Percentiles rank a stretch among this genome's conserved stretches.
phyloP scores from a whole-genome alignment of 2,329 filamentous ascomycete species.

The Cercospora janseana region DNA sequence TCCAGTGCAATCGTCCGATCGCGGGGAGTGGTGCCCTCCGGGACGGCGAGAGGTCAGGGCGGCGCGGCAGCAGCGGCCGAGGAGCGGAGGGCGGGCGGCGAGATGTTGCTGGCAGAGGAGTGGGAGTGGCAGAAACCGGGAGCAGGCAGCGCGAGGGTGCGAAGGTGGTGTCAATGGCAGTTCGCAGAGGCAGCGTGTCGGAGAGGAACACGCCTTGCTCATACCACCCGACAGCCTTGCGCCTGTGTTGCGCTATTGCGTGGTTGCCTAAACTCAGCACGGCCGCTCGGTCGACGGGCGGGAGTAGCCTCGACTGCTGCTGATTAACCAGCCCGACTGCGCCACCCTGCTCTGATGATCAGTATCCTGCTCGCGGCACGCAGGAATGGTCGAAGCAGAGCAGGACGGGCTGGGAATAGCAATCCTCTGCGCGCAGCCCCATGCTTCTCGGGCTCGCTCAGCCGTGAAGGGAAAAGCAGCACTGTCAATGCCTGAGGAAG shows the following conservation, averaged over 20 bases:
- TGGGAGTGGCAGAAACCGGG: neutral
- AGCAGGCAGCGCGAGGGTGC: neutral
- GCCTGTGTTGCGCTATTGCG: conserved; percentile 1
- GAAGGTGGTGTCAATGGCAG: neutral
- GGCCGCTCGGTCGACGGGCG: neutral
- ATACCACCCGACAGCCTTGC: neutral
- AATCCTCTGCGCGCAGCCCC: too few species aligned
- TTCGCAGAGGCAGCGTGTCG: neutral
- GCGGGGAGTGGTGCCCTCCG: neutral
- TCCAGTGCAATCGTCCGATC: too few species aligned
- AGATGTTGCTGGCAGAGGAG: neutral
- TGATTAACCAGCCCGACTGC: neutral
- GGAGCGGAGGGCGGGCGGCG: neutral
- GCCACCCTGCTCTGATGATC: too few species aligned
- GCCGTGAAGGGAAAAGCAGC: too few species aligned
- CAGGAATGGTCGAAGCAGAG: too few species aligned
- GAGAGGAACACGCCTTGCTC: neutral
- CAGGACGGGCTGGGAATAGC: too few species aligned
- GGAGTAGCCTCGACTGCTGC: too few species aligned
- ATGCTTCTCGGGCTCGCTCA: neutral
- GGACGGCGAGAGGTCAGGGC: neutral
- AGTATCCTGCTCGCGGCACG: too few species aligned
- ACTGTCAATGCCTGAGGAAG: too few species aligned
- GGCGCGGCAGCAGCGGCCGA: neutral
- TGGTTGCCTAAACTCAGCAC: conserved; percentile 1